phyloP scores from a whole-genome alignment of 495 filamentous ascomycete species.

The Aspergillus taichungensis region DNA sequence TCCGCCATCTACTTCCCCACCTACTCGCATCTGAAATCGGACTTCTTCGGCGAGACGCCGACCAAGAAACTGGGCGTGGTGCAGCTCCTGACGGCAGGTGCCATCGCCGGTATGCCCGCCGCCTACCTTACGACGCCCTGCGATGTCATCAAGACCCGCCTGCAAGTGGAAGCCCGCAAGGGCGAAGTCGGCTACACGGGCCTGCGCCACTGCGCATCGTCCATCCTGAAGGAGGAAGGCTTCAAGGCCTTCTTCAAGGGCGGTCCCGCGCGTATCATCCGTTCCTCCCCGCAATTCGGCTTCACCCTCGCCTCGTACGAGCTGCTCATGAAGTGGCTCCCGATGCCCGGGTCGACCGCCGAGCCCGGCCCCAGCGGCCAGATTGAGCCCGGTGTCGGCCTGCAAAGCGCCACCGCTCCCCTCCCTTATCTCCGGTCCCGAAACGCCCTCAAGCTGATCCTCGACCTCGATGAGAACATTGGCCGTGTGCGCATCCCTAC shows the following conservation, averaged over 20 bases:
- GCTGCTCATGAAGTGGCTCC: constrained; percentile 72
- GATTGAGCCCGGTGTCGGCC: constrained; percentile 46
- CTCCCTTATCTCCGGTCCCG: constrained; percentile 78
- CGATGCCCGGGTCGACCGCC: constrained; percentile 61
- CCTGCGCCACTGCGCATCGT: constrained; percentile 76
- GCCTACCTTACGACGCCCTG: constrained; percentile 96
- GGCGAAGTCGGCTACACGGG: constrained; percentile 80
- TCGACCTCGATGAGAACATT: constrained; percentile 90
- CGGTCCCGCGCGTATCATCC: constrained; percentile 85
- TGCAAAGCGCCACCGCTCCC: constrained; percentile 51
- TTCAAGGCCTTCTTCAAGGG: constrained; percentile 98
- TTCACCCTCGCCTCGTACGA: constrained; percentile 96
- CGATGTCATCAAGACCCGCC: constrained; percentile 97
- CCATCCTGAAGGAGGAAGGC: constrained; percentile 82
- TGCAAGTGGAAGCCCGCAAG: constrained; percentile 95
- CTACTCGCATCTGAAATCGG: constrained; percentile 88
- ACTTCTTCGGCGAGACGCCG: constrained; percentile 84
- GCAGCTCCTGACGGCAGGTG: constrained; percentile 89
- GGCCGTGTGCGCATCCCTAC: constrained; percentile 55
- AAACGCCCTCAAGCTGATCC: constrained; percentile 93
- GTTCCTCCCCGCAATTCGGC: constrained; percentile 94
- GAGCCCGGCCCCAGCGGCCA: constrained; percentile 36
- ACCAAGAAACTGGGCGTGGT: constrained; percentile 85
- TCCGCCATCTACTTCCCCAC: constrained; percentile 98
- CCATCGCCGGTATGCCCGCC: constrained; percentile 97